Evolutionary conservation across 78 protist genomes (phyloP).

Genomic region (Dictyostelium capitatum): DNA sequence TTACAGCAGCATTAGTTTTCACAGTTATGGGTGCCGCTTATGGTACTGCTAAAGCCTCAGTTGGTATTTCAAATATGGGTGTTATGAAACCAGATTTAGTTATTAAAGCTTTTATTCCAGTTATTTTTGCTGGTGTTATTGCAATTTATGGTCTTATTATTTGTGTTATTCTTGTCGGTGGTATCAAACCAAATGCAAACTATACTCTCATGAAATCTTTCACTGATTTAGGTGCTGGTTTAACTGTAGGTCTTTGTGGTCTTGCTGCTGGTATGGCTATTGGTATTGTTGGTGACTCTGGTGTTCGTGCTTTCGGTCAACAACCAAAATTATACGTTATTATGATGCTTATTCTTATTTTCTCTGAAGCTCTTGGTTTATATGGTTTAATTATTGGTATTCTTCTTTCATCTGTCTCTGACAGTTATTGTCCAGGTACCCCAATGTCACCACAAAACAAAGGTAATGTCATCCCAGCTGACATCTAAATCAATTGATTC

Average conservation of each 20-base stretch:
- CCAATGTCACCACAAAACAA: not conserved
- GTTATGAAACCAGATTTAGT: conserved; percentile 97
- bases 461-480: not conserved
- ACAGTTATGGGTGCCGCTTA: conserved; percentile 99
- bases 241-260: conserved; percentile 97
- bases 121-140: conserved; percentile 99
- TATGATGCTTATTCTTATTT: conserved; percentile 97
- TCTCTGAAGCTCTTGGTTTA: conserved; percentile 97
- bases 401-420: conserved; percentile 79
- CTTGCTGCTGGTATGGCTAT: conserved; percentile 98
- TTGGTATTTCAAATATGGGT: conserved; percentile 98
- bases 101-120: conserved; percentile 94
- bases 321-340: conserved; percentile 93
- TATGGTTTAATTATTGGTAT: conserved; percentile 96
- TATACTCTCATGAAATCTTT: conserved; percentile 85
- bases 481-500: too few species aligned
- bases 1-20: conserved; percentile 80
- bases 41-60: conserved; percentile 99
- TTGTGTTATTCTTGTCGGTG: conserved; percentile 93
- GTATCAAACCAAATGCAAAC: conserved; percentile 6
- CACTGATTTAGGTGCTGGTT: conserved; percentile 96
- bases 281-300: conserved; percentile 97
- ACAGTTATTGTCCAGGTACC: conserved; percentile 55
- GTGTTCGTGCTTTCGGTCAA: conserved; percentile 95
- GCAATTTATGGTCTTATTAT: conserved; percentile 99